phyloP scores from a whole-genome alignment of 2,329 filamentous ascomycete genomes.

The Sphaerostilbella broomeana region DNA sequence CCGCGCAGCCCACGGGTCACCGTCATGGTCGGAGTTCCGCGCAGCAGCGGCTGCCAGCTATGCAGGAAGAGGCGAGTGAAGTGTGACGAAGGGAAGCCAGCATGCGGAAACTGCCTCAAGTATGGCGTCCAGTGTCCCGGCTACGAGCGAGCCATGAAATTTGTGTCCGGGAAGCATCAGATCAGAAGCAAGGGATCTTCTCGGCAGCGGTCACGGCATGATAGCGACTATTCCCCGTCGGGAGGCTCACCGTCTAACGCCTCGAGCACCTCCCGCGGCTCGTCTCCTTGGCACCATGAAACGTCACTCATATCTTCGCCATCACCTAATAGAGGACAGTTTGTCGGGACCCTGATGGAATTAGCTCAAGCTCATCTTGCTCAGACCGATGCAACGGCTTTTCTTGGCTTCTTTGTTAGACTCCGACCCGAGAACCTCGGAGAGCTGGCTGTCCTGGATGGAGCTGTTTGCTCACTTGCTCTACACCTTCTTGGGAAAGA shows the following conservation, averaged over 20 bases:
- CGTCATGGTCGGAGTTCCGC: conserved; percentile 33
- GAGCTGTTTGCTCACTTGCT: conserved; percentile 31
- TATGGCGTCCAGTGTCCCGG: conserved; percentile 34
- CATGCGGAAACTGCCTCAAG: conserved; percentile 33
- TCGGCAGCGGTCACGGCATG: background rate
- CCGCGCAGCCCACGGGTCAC: background rate
- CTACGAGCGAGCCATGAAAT: conserved; percentile 34
- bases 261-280: background rate
- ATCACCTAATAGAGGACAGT: conserved; percentile 22
- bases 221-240: conserved; percentile 13
- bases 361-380: conserved; percentile 16
- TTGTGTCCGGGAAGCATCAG: conserved; percentile 33
- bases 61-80: conserved; percentile 37
- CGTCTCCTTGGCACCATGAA: background rate
- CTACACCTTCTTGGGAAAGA: conserved; percentile 34
- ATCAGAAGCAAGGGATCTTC: conserved; percentile 26
- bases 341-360: conserved; percentile 28
- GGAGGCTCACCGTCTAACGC: conserved; percentile 19
- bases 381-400: conserved; percentile 15
- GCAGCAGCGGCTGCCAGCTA: conserved; percentile 32
- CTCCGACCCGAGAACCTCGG: conserved; percentile 26
- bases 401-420: conserved; percentile 24
- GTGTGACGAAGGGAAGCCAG: conserved; percentile 40
- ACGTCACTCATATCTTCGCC: conserved; percentile 10
- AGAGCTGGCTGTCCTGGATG: conserved; percentile 30